Base-by-base conservation (phyloP, 1,284 basidiomycete species). In the Boletellus deceptivus region DNA sequence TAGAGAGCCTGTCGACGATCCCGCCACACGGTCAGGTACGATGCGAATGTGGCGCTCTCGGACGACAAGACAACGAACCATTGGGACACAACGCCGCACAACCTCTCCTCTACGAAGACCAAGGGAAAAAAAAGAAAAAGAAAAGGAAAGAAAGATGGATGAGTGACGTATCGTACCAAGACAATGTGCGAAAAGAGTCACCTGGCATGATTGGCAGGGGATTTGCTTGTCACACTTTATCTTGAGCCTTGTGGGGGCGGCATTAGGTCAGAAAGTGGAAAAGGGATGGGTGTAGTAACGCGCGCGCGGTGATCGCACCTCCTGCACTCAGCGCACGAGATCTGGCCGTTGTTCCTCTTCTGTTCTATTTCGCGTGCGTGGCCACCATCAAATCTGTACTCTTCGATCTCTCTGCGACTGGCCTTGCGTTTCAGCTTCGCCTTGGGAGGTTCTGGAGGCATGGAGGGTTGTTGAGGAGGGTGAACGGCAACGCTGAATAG, bases 221-320 rank as follows among this genome's bases (percentile, higher is more conserved):
- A 88, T 84, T 55, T 84, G 77, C 73, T 86, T 88, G 76, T 88
- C 84, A 70, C 86, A 89, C 62, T 82, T 84, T 59, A 85, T 80
- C 69, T 85, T 87, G 67, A 83, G 76, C 69, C 86, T 86, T 55
- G 16, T 33, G 17, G 44, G 34, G 35, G 33, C 34, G 38, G 43
- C 48, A 58, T 57, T 48, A 53, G 57, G 58, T 56, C 50, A 60
- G 49, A 59, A 55, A 52, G 57, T 53, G 50, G 58, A 57, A 57
- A 55, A 46, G 51, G 49, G 43, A 14, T 24, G 55, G 50, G 49
- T 31, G 52, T 50, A 54, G 29, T 31, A 31, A 31, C 29, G 54
- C 48, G 55, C 59, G 70, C 59, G 70, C 72, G 72, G 71, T 75
- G 67, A 76, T 78, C 78, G 75, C 75, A 79, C 74, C 72, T 73